A percentile compares a stretch with the other conserved stretches of the same genome.
Evolutionary conservation across 2,329 filamentous ascomycete genomes (phyloP).

Genomic region (Claviceps sp.): DNA sequence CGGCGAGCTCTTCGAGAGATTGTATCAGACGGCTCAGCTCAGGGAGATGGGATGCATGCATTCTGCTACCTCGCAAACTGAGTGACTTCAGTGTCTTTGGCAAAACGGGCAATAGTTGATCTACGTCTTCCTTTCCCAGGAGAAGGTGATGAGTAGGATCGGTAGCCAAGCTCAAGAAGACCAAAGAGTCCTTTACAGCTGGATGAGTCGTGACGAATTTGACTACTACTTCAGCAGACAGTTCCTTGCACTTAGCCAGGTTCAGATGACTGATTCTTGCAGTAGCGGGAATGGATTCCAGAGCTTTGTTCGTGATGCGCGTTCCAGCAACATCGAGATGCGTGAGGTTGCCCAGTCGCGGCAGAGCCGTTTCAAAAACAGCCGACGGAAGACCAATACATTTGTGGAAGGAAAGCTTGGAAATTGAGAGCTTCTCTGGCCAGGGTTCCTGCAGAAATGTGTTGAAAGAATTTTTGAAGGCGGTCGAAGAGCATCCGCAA

Average conservation of each 20-base stretch:
- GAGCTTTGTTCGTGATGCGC: slow-evolving; percentile 56
- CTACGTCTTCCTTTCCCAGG: slow-evolving; percentile 51
- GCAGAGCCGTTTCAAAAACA: slow-evolving; percentile 56
- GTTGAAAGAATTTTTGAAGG: slow-evolving; percentile 53
- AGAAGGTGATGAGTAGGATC: slow-evolving; percentile 62
- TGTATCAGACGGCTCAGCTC: slow-evolving; percentile 52
- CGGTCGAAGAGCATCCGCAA: slow-evolving; percentile 56
- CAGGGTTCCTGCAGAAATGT: slow-evolving; percentile 38
- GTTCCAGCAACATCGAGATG: slow-evolving; percentile 73
- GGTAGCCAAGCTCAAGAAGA: slow-evolving; percentile 60
- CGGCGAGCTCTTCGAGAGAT: slow-evolving; percentile 59
- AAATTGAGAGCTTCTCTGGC: slow-evolving; percentile 44
- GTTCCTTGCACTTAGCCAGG: slow-evolving; percentile 58
- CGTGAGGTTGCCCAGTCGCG: slow-evolving; percentile 55
- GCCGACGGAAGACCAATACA: slow-evolving; percentile 55
- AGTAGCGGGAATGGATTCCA: slow-evolving; percentile 56
- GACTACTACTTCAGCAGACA: slow-evolving; percentile 53
- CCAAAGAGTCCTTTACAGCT: slow-evolving; percentile 47
- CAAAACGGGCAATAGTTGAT: slow-evolving; percentile 49
- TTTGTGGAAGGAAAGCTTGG: slow-evolving; percentile 63
- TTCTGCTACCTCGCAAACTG: slow-evolving; percentile 61
- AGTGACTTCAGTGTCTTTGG: slow-evolving; percentile 57
- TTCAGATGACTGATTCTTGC: slow-evolving; percentile 67
- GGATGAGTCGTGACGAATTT: slow-evolving; percentile 60
- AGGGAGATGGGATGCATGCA: slow-evolving; percentile 50